Percentiles rank a stretch among this genome's conserved stretches.
Evolutionary conservation across 768 basidiomycete species (phyloP).

Genomic region (Kwoniella botswanensis): DNA sequence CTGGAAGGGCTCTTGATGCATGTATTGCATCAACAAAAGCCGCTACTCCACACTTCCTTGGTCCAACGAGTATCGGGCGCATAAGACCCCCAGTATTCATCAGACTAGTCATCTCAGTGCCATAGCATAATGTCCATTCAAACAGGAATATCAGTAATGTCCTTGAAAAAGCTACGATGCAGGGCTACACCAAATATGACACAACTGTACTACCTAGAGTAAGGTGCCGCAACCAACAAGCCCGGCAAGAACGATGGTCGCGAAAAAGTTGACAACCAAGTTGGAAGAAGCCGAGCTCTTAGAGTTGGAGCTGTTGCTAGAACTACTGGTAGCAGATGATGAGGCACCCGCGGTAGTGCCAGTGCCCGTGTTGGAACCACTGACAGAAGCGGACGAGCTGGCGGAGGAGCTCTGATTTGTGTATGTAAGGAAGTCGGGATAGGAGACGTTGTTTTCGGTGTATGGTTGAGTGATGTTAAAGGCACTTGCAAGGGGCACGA

Average conservation of each 20-base stretch:
- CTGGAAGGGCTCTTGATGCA: too few species aligned
- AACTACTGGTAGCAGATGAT: neutral
- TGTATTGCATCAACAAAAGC: too few species aligned
- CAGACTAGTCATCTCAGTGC: too few species aligned
- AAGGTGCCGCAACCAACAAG: neutral
- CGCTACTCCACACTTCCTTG: too few species aligned
- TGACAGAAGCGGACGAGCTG: neutral
- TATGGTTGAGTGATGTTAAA: conserved; percentile 56
- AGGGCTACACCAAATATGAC: neutral
- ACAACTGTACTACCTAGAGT: neutral
- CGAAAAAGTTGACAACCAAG: neutral
- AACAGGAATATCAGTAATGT: neutral
- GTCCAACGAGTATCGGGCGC: too few species aligned
- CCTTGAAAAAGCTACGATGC: neutral
- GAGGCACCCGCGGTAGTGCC: neutral
- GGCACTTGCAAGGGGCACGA: conserved; percentile 52
- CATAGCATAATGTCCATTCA: too few species aligned
- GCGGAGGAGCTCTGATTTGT: conserved; percentile 16
- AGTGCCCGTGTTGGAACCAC: neutral
- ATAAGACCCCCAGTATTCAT: too few species aligned
- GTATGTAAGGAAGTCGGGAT: conserved; percentile 41
- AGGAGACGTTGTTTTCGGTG: conserved; percentile 49
- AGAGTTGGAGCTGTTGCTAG: neutral
- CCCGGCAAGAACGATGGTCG: neutral
- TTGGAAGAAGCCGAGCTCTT: neutral